Base-by-base conservation (phyloP, 371 early-diverging fungal genomes). In the Circinella umbellata region DNA sequence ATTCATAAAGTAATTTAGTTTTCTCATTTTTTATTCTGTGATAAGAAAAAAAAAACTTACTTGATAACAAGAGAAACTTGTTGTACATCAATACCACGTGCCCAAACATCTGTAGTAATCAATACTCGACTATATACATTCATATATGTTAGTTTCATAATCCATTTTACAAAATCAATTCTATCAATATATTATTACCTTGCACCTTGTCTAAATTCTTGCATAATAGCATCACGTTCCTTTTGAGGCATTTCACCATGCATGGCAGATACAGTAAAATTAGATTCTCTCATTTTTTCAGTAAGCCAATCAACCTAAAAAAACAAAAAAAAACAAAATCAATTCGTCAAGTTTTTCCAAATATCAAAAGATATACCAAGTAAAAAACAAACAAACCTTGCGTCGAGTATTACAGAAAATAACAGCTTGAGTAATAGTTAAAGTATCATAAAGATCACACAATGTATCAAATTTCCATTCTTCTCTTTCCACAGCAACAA, bases 391-490 rank as follows among this genome's bases (percentile, higher is more conserved):
- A 61, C 38, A 38, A 61, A 92, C 93, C 94, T 99, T 99, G 81
- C 95, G 89, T 78, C 96, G 93, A 49, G 97, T 98, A 86, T 99
- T 99, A 85, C 98, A 97, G 87, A 99, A 99, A 76, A 99, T 98
- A 70, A 99, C 98, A 20, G 98, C 98, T 80, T 99, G 99, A 34
- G 99, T 96, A 75, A 99, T 94, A 47, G 94, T 94, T 64, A 98
- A 78, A 20, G 96, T 96, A 76, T 96, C 95, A 86, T 99, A 99
- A 48, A 99, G 80, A 83, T 99, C 99, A 76, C 94, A 96, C 55
- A 96, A 89, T 20, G 97, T 99, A 83, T 94, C 96, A 69, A 95
- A 94, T 81, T 95, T 99, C 96, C 92, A 96, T 76, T 94, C 98
- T 82, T 95, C 96, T 78, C 91, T 90, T 79, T 98, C 99, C 11